Base-by-base conservation (phyloP, 75 land plant genomes). In the Cupressus sempervirens region DNA sequence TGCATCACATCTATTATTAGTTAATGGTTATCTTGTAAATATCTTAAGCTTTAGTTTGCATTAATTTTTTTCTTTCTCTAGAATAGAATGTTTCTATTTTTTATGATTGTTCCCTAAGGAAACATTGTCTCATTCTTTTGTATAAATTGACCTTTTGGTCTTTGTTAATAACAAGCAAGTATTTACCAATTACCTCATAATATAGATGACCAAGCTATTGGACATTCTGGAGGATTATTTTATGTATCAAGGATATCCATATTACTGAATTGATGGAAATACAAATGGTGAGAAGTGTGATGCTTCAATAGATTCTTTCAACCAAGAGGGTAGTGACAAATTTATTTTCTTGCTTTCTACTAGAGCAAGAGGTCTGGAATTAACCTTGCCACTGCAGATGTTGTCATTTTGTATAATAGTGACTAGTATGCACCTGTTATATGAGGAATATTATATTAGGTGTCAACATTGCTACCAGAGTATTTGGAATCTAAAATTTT, bases 301-400 rank as follows among this genome's bases (percentile, higher is more conserved):
- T 87, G 93, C 95, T 87, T 91, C 94, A 45, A 98, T 98, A 84
- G 99, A 98, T 46, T 83, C 92, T 62, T 98, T 94, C 83, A 98
- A 98, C 85, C 86, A 88, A 81, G 96, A 96, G 72, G 95, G 95
- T 70, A 98, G 99, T 91, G 98, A 98, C 70, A 98, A 98, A 83
- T 98, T 98, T 81, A 88, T 93, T 43, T 98, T 98, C 85, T 84
- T 98, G 70, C 93, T 98, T 50, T 98, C 99, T 82, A 98, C 99
- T 23, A 90, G 99, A 86, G 99, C 99, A 77, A 98, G 99, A 86
- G 99, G 99, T 18, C 91, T 98, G 83, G 99, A 98, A 96, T 98
- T 48, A 98, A 98, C 85, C 92, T 98, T 91, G 99, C 98, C 1
- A 96, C 99, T 88, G 99, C 99, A 53, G 99, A 98, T 90, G 91